Conservation (phyloP, 2,329 filamentous ascomycete species). For the Cadophora sp. region DNA sequence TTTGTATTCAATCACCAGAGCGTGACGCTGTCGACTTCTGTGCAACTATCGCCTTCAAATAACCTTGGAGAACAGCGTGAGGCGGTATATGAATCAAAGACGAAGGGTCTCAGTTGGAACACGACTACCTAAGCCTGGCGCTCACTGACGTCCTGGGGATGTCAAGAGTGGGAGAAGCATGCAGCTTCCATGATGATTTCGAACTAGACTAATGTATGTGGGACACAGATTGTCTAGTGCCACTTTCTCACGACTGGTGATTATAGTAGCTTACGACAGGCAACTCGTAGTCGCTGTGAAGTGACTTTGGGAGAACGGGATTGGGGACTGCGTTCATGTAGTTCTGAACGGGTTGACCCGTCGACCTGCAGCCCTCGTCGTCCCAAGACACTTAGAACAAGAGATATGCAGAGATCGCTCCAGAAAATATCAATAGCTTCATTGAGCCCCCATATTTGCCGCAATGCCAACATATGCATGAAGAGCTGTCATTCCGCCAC, state of each 20-base stretch:
- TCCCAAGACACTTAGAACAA: neutral
- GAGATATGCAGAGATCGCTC: neutral
- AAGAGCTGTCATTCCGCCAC: neutral
- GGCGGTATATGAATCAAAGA: neutral
- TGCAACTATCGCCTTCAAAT: neutral
- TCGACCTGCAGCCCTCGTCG: neutral
- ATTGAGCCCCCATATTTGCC: neutral
- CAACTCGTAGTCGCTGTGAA: neutral
- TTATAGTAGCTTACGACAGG: neutral
- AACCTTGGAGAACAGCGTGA: neutral
- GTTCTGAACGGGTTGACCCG: neutral
- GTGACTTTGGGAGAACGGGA: neutral
- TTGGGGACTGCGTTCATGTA: neutral
- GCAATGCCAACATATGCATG: neutral
- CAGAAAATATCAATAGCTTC: neutral
- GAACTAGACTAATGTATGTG: neutral
- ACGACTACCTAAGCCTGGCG: neutral
- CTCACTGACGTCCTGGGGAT: neutral
- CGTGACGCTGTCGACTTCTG: neutral
- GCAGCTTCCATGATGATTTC: neutral
- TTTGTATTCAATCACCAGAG: neutral
- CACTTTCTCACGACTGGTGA: neutral
- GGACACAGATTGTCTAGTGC: neutral
- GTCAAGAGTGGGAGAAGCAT: neutral
- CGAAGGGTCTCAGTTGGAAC: neutral